Evolutionary conservation across 352 stramenopile species (phyloP), one percentile per base, ranked within the genome.

Genomic region (Phytophthora sojae): DNA sequence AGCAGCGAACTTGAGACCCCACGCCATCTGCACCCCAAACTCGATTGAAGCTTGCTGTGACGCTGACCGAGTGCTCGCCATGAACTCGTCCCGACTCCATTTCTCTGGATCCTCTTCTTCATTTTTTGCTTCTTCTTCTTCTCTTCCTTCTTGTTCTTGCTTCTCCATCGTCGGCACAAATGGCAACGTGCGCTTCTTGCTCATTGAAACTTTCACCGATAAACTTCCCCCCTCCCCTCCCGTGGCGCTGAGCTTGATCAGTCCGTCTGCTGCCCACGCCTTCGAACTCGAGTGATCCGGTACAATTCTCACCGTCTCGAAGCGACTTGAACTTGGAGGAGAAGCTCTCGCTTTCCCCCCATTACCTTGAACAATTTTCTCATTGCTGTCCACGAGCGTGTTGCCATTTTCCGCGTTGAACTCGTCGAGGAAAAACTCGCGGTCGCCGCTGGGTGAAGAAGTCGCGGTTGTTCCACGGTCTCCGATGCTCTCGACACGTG

Each of bases 61-160:
- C 21, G 64, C 69, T 6, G 64, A 63, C 7, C 25, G n/a, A 2
- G 53, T 47, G 37, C 69, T 63, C 6, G n/a, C 1, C 62, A 76
- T 72, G 63, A 76, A 76, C 21, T 21, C 56, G 14, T 15, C 35
- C 4, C 29, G 58, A 57, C 44, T 37, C 54, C 54, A 67, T 50
- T 52, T 25, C 45, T 49, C 11, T 15, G 26, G 30, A 15, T 26
- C 35, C 5, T 57, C 26, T 44, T 42, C 51, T n/a, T 25, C 25
- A 15, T 39, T 15, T 23, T 37, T 1, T 7, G 4, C n/a, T 17
- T 57, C 6, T 45, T 45, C 12, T 17, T 21, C 26, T 29, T 29
- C 26, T 21, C 17, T 12, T 6, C 12, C 30, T 17, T 57, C 25
- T 47, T 21, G 6, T n/a, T 23, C 14, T 14, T 29, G 15, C 2